Evolutionary conservation across 306 rosid species (phyloP), one percentile per base, ranked within the genome.

Genomic region (cucumber (Cucumis sativus)): DNA sequence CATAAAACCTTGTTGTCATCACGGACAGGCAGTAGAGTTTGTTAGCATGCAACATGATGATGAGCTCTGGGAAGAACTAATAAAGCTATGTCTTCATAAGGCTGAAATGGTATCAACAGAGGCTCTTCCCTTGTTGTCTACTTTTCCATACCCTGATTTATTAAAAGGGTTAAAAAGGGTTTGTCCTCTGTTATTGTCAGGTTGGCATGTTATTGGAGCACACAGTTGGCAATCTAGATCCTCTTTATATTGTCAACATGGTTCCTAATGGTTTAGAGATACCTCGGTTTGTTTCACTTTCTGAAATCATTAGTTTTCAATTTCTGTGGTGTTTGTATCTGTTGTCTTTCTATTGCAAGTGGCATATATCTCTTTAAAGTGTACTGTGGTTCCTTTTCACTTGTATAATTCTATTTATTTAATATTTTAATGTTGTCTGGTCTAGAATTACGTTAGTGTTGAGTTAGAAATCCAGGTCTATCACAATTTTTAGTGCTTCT

Each of bases 261-360:
- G 99, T 95, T 83, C 99, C 99, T 70, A 85, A 92, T 54, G 97
- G 99, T 66, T 70, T 95, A 87, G 96, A 92, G 84, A 92, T 95
- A 84, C 99, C 97, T 72, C 84, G 96, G 99, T 95, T 64, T 82
- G 96, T 85, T 55, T 37, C 56, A 41, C 52, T 63, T 51, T 45
- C 40, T 59, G 21, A 43, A 1, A 16, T 6, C 70, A 21, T 57
- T 23, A 57, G 41, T 59, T 28, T 55, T 33, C 8, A 78, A 47
- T 60, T 49, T 71, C 7, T 25, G 61, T 54, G 23, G 56, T 68
- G 74, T 68, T 68, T 68, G 35, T 64, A 41, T 68, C 55, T 37
- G 72, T 37, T 65, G 49, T 41, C 37, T 66, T 66, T 66, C 52
- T 17, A 68, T 68, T 68, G 37, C 74, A 41, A 41, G 33, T 41